phyloP scores from a whole-genome alignment of 441 rosid species.

The Biscutella auriculata region DNA sequence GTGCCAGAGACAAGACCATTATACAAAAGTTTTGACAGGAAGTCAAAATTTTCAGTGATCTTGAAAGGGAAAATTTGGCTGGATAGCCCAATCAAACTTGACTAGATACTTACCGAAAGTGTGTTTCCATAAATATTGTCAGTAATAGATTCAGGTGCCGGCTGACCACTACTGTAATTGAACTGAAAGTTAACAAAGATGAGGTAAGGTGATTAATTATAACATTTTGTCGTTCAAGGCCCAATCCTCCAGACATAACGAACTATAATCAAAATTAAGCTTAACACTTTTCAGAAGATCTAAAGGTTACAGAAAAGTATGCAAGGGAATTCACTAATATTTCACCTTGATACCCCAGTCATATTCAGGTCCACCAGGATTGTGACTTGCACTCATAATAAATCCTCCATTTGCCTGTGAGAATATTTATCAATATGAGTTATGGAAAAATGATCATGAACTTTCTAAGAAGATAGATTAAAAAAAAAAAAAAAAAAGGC shows the following conservation, averaged over 20 bases:
- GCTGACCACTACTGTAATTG: constrained; percentile 91
- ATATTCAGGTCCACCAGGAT: constrained; percentile 90
- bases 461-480: background rate
- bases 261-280: background rate
- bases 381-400: constrained; percentile 96
- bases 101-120: constrained; percentile 60
- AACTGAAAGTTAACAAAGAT: constrained; percentile 37
- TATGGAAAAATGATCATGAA: background rate
- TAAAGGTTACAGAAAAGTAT: background rate
- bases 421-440: constrained; percentile 6
- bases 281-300: background rate
- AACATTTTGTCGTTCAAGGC: background rate
- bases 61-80: background rate
- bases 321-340: constrained; percentile 5
- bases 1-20: constrained; percentile 10
- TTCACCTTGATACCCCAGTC: constrained; percentile 98
- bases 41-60: background rate
- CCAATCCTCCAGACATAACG: background rate
- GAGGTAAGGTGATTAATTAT: background rate
- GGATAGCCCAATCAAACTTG: background rate
- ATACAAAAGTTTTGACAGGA: background rate
- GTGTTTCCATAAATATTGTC: constrained; percentile 96
- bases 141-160: constrained; percentile 86
- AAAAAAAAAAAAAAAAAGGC: background rate
- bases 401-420: constrained; percentile 87